Evolutionary conservation across 345 rosid genomes (phyloP).

Genomic region (Excoecaria agallocha): DNA sequence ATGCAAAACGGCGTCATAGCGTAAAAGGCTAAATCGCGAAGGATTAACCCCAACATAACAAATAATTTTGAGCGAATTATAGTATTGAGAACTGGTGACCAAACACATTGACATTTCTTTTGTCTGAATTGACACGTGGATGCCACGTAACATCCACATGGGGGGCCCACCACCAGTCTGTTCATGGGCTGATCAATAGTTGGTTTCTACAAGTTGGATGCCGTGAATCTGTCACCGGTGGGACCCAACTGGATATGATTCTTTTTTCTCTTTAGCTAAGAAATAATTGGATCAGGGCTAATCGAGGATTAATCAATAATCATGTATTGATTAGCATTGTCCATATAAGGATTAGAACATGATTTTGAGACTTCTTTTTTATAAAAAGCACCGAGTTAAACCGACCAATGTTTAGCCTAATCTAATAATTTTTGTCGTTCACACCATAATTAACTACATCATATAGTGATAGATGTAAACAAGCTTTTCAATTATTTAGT

Average conservation of each 20-base stretch:
- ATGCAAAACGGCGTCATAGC: too few relatives aligned
- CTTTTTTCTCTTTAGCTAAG: neutral
- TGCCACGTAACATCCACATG: conserved; percentile 32
- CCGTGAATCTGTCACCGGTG: conserved; percentile 5
- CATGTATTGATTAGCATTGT: neutral
- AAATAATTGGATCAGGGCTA: neutral
- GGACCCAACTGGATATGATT: neutral
- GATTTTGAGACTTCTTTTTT: neutral
- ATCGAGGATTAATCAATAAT: conserved; percentile 9
- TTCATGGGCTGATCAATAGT: neutral
- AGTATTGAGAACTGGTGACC: neutral
- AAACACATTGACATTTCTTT: conserved; percentile 25
- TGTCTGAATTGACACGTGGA: conserved; percentile 24
- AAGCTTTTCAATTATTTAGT: too few relatives aligned
- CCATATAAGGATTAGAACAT: neutral
- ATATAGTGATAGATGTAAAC: too few relatives aligned
- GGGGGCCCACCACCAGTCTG: neutral
- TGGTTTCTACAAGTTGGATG: conserved; percentile 11
- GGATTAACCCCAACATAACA: too few relatives aligned
- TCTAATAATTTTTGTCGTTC: too few relatives aligned
- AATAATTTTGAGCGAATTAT: neutral
- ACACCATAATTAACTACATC: neutral
- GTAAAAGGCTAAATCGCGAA: too few relatives aligned
- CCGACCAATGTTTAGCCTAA: neutral
- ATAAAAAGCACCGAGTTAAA: neutral